Conservation (phyloP, 768 basidiomycete species). For the Mycena chlorophos region DNA sequence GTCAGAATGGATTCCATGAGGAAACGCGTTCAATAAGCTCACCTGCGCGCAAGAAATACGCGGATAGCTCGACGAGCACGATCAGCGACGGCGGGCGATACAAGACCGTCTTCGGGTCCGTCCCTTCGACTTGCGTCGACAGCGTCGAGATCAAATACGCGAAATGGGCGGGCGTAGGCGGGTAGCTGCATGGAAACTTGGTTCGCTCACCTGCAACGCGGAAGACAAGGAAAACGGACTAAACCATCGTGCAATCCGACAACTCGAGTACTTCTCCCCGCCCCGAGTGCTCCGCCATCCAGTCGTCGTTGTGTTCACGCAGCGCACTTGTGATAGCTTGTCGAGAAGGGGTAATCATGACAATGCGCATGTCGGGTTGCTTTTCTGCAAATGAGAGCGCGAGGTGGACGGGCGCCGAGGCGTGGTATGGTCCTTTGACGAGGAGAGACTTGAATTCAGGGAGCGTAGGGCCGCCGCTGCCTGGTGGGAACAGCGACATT, state of each 20-base stretch:
- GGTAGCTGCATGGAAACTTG: slow-evolving; percentile 49
- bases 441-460: slow-evolving; percentile 61
- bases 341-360: slow-evolving; percentile 59
- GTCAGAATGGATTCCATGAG: background rate
- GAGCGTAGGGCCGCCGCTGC: slow-evolving; percentile 36
- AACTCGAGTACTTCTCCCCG: slow-evolving; percentile 37
- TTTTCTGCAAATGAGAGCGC: slow-evolving; percentile 49
- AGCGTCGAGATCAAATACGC: slow-evolving; percentile 48
- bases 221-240: slow-evolving; percentile 47
- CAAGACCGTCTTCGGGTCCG: slow-evolving; percentile 29
- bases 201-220: background rate
- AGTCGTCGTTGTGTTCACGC: slow-evolving; percentile 51
- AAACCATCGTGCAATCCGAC: slow-evolving; percentile 48
- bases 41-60: slow-evolving; percentile 45
- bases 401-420: slow-evolving; percentile 71
- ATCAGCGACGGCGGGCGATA: slow-evolving; percentile 48
- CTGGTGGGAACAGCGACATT: slow-evolving; percentile 42
- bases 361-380: slow-evolving; percentile 33
- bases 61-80: slow-evolving; percentile 60
- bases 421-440: slow-evolving; percentile 60
- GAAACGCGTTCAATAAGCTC: slow-evolving; percentile 15
- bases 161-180: slow-evolving; percentile 59
- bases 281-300: slow-evolving; percentile 47
- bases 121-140: slow-evolving; percentile 23
- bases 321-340: slow-evolving; percentile 43